These are phyloP conservation scores for Teratosphaeria gauchensis DNA, from an alignment of 2,329 filamentous ascomycete species.

Conservation along the genomic window DNA sequence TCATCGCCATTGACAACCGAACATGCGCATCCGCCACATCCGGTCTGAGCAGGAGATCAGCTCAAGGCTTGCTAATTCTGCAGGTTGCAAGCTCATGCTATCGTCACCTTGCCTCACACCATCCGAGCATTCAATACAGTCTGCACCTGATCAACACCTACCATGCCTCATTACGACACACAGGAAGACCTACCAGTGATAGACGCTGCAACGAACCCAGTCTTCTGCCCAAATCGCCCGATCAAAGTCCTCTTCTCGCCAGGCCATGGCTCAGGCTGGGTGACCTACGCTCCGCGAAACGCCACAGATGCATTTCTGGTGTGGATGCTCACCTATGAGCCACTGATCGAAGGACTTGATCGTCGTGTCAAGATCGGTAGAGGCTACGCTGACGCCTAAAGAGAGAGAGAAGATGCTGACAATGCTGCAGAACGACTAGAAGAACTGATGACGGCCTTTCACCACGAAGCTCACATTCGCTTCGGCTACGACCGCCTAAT, in stretches of 20 bases:
- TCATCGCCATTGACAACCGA: not conserved
- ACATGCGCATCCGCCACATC: not conserved
- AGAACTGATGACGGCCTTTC: slow-evolving; percentile 4
- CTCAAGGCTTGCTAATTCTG: not conserved
- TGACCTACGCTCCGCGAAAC: slow-evolving; percentile 4
- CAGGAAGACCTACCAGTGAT: not conserved
- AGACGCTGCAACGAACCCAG: slow-evolving; percentile 5
- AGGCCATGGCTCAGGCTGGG: slow-evolving; percentile 9
- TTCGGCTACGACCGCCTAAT: slow-evolving; percentile 6
- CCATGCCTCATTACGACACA: not conserved
- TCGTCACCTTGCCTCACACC: not conserved
- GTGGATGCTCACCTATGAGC: slow-evolving; percentile 11
- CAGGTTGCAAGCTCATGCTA: not conserved
- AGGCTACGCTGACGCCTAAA: no score
- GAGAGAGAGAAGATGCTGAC: no score
- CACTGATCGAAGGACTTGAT: slow-evolving; percentile 7
- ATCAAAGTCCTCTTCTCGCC: slow-evolving; percentile 9
- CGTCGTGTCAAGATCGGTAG: not conserved
- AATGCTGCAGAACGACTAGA: slow-evolving; percentile 3
- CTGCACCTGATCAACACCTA: not conserved
- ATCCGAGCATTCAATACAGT: not conserved
- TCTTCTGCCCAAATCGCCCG: slow-evolving; percentile 5
- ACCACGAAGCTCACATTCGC: slow-evolving; percentile 3
- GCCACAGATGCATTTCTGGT: slow-evolving; percentile 6
- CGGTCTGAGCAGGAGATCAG: not conserved